These are phyloP conservation scores for Asterella californica DNA, from an alignment of 225 moss, liverwort and hornwort species.

Conservation along the genomic window DNA sequence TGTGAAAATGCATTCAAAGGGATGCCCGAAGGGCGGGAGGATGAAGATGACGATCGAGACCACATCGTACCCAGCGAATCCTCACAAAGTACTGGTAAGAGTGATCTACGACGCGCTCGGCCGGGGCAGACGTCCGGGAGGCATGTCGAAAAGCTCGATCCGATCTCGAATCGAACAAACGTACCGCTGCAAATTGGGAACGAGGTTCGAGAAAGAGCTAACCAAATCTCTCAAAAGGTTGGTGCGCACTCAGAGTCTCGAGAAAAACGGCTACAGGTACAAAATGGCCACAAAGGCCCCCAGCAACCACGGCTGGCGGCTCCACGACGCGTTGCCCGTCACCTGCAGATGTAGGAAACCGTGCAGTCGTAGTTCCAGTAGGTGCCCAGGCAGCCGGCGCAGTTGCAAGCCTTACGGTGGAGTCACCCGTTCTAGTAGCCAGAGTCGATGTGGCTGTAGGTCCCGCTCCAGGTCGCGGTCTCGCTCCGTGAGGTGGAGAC, in stretches of 20 bases:
- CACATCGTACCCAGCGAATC: constrained; percentile 1
- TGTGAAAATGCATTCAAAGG: background rate
- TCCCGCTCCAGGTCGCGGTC: no score
- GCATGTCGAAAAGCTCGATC: constrained; percentile 16
- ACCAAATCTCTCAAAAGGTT: background rate
- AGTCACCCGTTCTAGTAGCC: background rate
- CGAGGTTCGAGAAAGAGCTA: constrained; percentile 2
- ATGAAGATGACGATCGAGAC: constrained; percentile 11
- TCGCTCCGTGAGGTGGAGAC: no score
- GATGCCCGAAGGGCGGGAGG: background rate
- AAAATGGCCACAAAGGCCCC: background rate
- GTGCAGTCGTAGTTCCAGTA: background rate
- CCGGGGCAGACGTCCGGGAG: background rate
- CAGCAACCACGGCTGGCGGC: background rate
- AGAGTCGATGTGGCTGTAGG: background rate
- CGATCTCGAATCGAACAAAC: background rate
- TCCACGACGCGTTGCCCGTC: background rate
- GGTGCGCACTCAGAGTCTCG: background rate
- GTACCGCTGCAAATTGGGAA: constrained; percentile 19
- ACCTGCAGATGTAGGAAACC: background rate
- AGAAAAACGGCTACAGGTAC: background rate
- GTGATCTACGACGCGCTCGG: constrained; percentile 32
- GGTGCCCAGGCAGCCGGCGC: background rate
- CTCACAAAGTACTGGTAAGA: constrained; percentile 28
- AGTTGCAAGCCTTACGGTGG: background rate